phyloP scores from a whole-genome alignment of 2,329 filamentous ascomycete genomes.

The Zasmidium angulare region DNA sequence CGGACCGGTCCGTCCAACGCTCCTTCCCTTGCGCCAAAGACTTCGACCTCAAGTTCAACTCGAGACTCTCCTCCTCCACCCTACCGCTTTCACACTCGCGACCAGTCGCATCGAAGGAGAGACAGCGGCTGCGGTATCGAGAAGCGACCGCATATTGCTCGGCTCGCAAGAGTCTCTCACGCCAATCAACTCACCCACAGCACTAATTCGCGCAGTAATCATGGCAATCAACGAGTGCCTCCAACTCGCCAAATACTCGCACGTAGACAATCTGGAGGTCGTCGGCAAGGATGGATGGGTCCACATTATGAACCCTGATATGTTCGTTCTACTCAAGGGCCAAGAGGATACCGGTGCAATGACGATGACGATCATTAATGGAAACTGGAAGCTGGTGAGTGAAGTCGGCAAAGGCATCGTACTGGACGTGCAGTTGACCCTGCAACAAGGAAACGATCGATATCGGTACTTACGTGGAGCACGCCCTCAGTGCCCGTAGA shows the following conservation, averaged over 20 bases:
- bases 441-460: constrained; percentile 35
- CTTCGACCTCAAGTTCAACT: not conserved
- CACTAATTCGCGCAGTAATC: constrained; percentile 15
- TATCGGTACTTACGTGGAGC: constrained; percentile 28
- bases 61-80: not conserved
- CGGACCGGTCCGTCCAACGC: no score
- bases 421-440: not conserved
- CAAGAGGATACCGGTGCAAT: constrained; percentile 20
- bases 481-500: constrained; percentile 15
- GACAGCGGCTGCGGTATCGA: no score
- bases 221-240: constrained; percentile 21
- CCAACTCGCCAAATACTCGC: constrained; percentile 1
- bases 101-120: no score
- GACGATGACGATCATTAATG: constrained; percentile 41
- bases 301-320: not conserved
- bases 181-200: constrained; percentile 9
- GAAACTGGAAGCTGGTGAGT: constrained; percentile 42
- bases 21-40: not conserved
- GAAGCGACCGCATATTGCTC: constrained; percentile 7
- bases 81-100: not conserved
- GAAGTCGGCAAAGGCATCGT: not conserved
- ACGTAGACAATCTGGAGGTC: not conserved
- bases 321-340: constrained; percentile 12
- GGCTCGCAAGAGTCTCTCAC: constrained; percentile 13
- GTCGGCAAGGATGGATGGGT: not conserved